Percentiles rank a stretch among this genome's conserved stretches.
Evolutionary conservation across 2,329 filamentous ascomycete genomes (phyloP).

Genomic region (Pestalotiopsis sp.): DNA sequence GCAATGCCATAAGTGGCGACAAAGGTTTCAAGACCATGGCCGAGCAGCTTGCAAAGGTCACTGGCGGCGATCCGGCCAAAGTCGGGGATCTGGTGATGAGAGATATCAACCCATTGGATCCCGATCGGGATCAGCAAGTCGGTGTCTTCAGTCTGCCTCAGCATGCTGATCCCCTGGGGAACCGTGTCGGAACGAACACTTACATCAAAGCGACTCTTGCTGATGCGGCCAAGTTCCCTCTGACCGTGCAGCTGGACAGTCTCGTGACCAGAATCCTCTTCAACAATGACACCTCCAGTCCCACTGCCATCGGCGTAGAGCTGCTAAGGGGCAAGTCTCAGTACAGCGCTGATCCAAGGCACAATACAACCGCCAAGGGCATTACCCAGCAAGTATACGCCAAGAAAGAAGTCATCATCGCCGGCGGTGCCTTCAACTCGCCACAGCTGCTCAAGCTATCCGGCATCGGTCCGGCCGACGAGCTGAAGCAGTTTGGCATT

Average conservation of each 20-base stretch:
- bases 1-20: constrained; percentile 24
- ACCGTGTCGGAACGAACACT: constrained; percentile 47
- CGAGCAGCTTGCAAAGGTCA: constrained; percentile 24
- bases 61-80: constrained; percentile 26
- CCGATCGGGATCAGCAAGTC: constrained; percentile 27
- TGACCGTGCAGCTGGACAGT: constrained; percentile 36
- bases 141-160: constrained; percentile 29
- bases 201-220: constrained; percentile 49
- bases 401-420: constrained; percentile 49
- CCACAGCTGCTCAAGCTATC: constrained; percentile 55
- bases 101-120: constrained; percentile 28
- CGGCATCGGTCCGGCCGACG: constrained; percentile 46
- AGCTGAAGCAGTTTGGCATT: constrained; percentile 47
- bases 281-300: constrained; percentile 22
- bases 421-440: constrained; percentile 51
- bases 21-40: constrained; percentile 21
- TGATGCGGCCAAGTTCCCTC: constrained; percentile 44
- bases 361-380: constrained; percentile 32
- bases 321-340: constrained; percentile 31
- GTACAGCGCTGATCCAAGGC: constrained; percentile 36
- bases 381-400: constrained; percentile 25
- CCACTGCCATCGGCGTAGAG: constrained; percentile 30
- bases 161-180: constrained; percentile 28
- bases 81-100: background rate
- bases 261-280: constrained; percentile 31